A percentile compares a stretch with the other conserved stretches of the same genome.
These are phyloP conservation scores for Microdochium bolleyi DNA, from an alignment of 2,329 filamentous ascomycete species.

Conservation along the genomic window DNA sequence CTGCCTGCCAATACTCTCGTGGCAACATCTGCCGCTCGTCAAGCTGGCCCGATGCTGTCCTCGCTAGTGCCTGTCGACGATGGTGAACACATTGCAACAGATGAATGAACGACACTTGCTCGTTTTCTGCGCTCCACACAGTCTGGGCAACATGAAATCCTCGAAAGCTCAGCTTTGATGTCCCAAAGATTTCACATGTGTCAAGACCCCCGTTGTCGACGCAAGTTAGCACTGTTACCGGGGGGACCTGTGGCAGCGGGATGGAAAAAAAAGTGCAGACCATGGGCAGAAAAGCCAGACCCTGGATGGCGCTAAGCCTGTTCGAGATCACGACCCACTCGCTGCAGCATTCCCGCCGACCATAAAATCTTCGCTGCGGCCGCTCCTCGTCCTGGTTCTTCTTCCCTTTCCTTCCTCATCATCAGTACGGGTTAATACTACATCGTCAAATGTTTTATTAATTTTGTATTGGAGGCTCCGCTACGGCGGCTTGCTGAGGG, in stretches of 20 bases:
- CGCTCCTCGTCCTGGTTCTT: neutral
- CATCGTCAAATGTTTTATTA: constrained; percentile 1
- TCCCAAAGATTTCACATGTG: too few species aligned
- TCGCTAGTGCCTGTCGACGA: too few species aligned
- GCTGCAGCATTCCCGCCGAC: neutral
- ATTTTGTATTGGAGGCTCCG: constrained; percentile 1
- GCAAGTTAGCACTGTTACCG: too few species aligned
- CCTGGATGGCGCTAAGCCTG: neutral
- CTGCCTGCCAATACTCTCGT: too few species aligned
- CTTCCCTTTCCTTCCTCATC: constrained; percentile 1
- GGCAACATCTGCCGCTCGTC: too few species aligned
- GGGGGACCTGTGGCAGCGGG: neutral
- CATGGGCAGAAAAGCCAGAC: neutral
- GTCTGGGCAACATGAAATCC: too few species aligned
- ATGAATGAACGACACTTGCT: too few species aligned
- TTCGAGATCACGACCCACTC: neutral
- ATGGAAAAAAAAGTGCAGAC: neutral
- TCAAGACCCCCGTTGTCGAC: too few species aligned
- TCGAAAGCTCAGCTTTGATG: too few species aligned
- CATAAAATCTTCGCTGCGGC: neutral
- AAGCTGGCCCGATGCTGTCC: too few species aligned
- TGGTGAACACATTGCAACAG: too few species aligned
- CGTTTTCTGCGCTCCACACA: too few species aligned
- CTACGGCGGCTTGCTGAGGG: constrained; percentile 1
- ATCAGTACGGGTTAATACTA: constrained; percentile 1